A percentile compares a stretch with the other conserved stretches of the same genome.
Evolutionary conservation across 2,329 filamentous ascomycete genomes (phyloP).

Genomic region (Rasamsonia emersonii): DNA sequence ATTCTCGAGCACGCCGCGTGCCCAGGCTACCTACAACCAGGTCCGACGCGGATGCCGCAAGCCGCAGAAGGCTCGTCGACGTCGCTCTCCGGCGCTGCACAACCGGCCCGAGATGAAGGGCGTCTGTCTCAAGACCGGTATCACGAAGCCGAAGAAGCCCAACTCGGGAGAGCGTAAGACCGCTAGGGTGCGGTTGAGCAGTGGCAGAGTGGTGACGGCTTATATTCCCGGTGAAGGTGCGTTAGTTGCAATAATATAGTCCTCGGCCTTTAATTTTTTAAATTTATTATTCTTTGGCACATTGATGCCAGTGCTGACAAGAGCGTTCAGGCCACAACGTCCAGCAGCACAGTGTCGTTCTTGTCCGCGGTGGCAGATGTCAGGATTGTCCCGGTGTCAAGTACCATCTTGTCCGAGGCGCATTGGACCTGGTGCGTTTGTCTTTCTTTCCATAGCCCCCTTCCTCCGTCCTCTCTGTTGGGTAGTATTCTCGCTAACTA

Average conservation of each 20-base stretch:
- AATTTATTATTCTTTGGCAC: no score
- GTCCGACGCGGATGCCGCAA: constrained; percentile 68
- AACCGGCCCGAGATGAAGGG: constrained; percentile 80
- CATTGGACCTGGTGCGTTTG: constrained; percentile 75
- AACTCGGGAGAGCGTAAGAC: constrained; percentile 97
- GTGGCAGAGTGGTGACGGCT: constrained; percentile 76
- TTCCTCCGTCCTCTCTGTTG: neutral
- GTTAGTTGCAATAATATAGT: no score
- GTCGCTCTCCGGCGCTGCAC: constrained; percentile 75
- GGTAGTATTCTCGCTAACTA: constrained; percentile 1
- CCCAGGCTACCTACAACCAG: constrained; percentile 62
- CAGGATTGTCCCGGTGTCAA: constrained; percentile 99
- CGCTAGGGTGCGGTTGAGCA: constrained; percentile 80
- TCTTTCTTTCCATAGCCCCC: constrained; percentile 1
- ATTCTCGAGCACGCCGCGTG: constrained; percentile 52
- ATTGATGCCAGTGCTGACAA: no score
- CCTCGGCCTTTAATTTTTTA: no score
- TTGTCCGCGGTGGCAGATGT: constrained; percentile 83
- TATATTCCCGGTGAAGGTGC: constrained; percentile 90
- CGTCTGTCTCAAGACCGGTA: constrained; percentile 88
- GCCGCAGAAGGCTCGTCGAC: constrained; percentile 71
- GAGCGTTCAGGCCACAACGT: constrained; percentile 85
- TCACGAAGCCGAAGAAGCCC: constrained; percentile 94
- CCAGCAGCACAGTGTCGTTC: constrained; percentile 94
- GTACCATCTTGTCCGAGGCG: constrained; percentile 86